phyloP scores from a whole-genome alignment of 805 yeast genomes.

The Candida rishiriensis region DNA sequence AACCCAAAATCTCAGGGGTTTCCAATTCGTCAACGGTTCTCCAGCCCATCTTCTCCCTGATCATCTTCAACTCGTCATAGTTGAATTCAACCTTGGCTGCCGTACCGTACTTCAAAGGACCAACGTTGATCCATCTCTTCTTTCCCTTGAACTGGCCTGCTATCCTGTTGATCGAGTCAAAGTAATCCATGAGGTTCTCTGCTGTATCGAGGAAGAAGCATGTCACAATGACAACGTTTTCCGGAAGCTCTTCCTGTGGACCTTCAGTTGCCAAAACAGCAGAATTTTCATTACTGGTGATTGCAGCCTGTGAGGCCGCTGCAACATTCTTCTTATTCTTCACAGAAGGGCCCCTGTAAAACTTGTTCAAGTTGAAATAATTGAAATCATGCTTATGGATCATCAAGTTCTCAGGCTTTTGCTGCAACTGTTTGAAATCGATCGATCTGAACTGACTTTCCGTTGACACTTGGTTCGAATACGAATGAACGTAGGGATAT shows the following conservation, averaged over 20 bases:
- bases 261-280: neutral
- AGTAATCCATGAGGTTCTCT: conserved; percentile 72
- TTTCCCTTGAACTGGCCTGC: conserved; percentile 29
- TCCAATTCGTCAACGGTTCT: conserved; percentile 30
- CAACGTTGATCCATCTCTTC: conserved; percentile 79
- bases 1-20: conserved; percentile 46
- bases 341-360: neutral
- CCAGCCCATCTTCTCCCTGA: conserved; percentile 66
- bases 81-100: conserved; percentile 74
- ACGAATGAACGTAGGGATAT: conserved; percentile 57
- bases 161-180: conserved; percentile 56
- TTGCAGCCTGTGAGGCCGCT: too few relatives aligned
- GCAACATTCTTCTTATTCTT: too few relatives aligned
- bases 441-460: conserved; percentile 49
- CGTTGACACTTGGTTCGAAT: conserved; percentile 55
- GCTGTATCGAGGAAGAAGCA: conserved; percentile 92
- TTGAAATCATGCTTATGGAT: conserved; percentile 63
- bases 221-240: conserved; percentile 53
- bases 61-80: conserved; percentile 56
- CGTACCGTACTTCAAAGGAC: conserved; percentile 90
- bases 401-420: conserved; percentile 43
- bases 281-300: neutral
- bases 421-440: conserved; percentile 21
- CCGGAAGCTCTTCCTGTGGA: conserved; percentile 16
- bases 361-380: conserved; percentile 36